Conservation (phyloP, 768 basidiomycete species). For the Paxillus ammoniavirescens region DNA sequence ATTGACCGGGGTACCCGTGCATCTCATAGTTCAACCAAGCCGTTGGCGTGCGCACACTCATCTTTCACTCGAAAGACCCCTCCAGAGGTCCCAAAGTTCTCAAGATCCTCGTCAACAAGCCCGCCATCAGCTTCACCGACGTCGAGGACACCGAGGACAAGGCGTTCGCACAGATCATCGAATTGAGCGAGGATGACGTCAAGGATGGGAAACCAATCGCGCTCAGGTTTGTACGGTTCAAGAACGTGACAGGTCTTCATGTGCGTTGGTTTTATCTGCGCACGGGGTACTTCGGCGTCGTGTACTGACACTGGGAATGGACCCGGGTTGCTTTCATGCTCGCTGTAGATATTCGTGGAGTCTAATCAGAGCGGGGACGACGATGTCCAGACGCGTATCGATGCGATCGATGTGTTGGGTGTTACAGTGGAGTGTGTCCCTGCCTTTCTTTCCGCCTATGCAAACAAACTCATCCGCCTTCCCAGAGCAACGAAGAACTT, state of each 20-base stretch:
- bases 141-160: constrained; percentile 52
- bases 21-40: constrained; percentile 63
- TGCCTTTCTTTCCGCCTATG: background rate
- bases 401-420: constrained; percentile 66
- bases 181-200: constrained; percentile 49
- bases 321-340: background rate
- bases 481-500: constrained; percentile 37
- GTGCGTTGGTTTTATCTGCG: constrained; percentile 30
- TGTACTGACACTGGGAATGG: background rate
- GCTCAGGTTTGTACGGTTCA: constrained; percentile 68
- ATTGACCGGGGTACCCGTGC: background rate
- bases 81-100: constrained; percentile 56
- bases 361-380: constrained; percentile 66
- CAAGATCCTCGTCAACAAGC: constrained; percentile 62
- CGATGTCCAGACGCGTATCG: constrained; percentile 53
- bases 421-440: constrained; percentile 51
- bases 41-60: constrained; percentile 60
- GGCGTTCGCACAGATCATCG: constrained; percentile 55
- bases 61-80: constrained; percentile 40
- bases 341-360: constrained; percentile 59
- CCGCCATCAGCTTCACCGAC: constrained; percentile 63
- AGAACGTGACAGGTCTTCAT: constrained; percentile 62
- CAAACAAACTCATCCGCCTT: constrained; percentile 2
- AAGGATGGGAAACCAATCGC: constrained; percentile 42
- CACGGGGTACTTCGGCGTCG: no score